Evolutionary conservation across 2,329 filamentous ascomycete genomes (phyloP), one percentile per base, ranked within the genome.

Genomic region (Beauveria sp.): DNA sequence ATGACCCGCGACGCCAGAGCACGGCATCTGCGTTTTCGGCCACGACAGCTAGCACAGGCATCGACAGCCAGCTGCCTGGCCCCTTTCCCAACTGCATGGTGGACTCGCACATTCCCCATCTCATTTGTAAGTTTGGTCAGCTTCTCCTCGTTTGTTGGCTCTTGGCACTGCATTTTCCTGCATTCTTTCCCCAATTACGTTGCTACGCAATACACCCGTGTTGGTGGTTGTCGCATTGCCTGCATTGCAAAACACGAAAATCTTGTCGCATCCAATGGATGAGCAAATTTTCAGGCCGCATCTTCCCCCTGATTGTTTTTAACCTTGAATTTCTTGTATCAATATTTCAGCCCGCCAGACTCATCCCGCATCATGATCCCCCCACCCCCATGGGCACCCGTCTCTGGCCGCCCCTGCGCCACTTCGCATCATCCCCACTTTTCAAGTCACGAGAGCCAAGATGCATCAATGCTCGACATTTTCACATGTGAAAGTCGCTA

Each of bases 61-160:
- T 70, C 64, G 67, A 73, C 53, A 69, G 68, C 12, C 66, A 65
- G 38, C 64, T 65, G 48, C 63, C 65, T 45, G 69, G 68, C 49
- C 65, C 71, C 38, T 49, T 62, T 24, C 66, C 66, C 65, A 70
- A 67, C 65, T 67, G 68, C 42, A 67, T 65, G 53, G 65, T 73
- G 52, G 76, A 80, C 48, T 74, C 73, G 69, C 79, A 81, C 66
- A 74, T 78, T 62, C 75, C 79, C 66, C 77, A 79, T 69, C 73
- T 79, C 68, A 73, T 59, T 51, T 59, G 56, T 45, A 62, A 31
- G 26, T 54, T 43, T 45, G 20, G 10, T 28, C 12, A n/a, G 18
- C 43, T 51, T 50, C 14, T 63, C 31, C 66, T 63, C 52, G 40
- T 60, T 46, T 34, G 50, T 62, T 61, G 24, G 31, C 18, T 20